phyloP scores from a whole-genome alignment of 2,329 filamentous ascomycete species.

The Neopestalotiopsis sp. region DNA sequence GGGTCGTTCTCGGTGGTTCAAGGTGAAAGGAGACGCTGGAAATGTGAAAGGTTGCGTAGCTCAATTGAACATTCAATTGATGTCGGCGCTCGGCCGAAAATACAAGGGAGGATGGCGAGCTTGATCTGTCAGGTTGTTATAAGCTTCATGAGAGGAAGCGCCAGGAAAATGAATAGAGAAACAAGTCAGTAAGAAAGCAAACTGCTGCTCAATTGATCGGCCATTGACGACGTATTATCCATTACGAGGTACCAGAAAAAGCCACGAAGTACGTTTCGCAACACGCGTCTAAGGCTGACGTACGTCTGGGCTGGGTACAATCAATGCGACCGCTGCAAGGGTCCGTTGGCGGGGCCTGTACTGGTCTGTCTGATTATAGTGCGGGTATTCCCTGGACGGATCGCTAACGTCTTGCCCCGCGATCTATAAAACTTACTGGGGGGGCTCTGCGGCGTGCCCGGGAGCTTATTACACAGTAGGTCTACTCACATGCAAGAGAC shows the following conservation, averaged over 20 bases:
- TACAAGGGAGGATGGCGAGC: not conserved
- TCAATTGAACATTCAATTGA: not conserved
- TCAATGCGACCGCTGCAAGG: not conserved
- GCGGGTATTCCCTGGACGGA: not conserved
- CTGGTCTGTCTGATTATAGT: too few species aligned
- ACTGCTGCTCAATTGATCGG: not conserved
- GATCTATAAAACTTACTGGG: too few species aligned
- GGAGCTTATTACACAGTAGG: not conserved
- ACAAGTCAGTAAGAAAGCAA: not conserved
- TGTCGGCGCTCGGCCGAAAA: not conserved
- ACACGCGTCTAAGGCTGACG: slow-evolving; percentile 14
- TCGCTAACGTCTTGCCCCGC: too few species aligned
- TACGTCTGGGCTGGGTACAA: slow-evolving; percentile 2
- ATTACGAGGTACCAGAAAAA: slow-evolving; percentile 6
- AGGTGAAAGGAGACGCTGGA: not conserved
- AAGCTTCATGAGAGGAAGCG: not conserved
- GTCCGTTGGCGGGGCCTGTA: not conserved
- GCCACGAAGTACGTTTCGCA: slow-evolving; percentile 15
- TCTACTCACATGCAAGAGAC: too few species aligned
- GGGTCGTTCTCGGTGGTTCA: not conserved
- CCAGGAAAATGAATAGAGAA: not conserved
- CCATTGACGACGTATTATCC: not conserved
- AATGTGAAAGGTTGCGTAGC: not conserved
- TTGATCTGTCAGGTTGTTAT: not conserved
- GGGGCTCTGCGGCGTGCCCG: not conserved